phyloP scores from a whole-genome alignment of 2,329 filamentous ascomycete genomes.

The Cytospora leucostoma region DNA sequence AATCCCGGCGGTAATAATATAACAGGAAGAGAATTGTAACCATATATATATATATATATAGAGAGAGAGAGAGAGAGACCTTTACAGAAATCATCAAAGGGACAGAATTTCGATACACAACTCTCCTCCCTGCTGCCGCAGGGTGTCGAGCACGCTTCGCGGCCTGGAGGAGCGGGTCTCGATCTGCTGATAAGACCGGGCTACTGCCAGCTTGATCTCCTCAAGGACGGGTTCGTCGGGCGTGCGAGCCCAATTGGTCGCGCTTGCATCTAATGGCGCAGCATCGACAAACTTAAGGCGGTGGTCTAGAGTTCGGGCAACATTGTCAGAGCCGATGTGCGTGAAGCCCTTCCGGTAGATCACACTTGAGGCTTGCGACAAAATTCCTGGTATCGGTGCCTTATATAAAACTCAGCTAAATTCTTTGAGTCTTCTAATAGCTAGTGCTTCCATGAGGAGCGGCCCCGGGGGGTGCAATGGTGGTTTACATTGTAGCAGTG shows the following conservation, averaged over 20 bases:
- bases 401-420: no score
- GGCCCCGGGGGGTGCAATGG: no score
- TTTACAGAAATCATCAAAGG: neutral
- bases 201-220: neutral
- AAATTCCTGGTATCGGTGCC: no score
- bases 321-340: neutral
- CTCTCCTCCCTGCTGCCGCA: slow-evolving; percentile 5
- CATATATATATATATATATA: no score
- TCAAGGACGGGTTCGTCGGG: neutral
- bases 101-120: neutral
- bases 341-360: neutral
- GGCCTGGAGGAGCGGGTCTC: neutral
- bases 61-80: no score
- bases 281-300: neutral
- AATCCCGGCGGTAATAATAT: neutral
- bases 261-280: neutral
- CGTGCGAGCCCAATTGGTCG: neutral
- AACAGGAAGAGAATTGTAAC: neutral
- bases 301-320: neutral
- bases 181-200: neutral
- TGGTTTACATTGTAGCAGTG: no score
- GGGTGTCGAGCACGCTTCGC: neutral
- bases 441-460: no score
- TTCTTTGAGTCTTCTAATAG: no score
- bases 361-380: neutral